phyloP scores from a whole-genome alignment of 805 yeast genomes.

The Starmerella apis region DNA sequence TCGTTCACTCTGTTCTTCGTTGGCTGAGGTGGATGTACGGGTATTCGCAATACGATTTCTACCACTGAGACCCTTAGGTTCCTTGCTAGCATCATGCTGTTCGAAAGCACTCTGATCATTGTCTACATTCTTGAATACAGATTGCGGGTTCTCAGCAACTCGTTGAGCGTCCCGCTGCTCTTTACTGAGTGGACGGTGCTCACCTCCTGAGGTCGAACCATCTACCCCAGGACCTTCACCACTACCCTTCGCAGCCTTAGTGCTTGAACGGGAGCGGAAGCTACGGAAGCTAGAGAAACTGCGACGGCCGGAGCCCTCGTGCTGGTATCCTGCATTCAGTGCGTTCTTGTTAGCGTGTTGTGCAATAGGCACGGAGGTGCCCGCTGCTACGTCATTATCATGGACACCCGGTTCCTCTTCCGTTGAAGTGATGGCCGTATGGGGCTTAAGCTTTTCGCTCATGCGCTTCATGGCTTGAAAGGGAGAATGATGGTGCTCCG shows the following conservation, averaged over 20 bases:
- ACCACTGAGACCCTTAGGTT: background rate
- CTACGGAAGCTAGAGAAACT: conserved; percentile 17
- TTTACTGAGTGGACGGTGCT: background rate
- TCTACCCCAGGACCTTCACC: conserved; percentile 4
- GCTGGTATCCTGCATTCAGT: conserved; percentile 24
- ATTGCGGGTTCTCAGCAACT: conserved; percentile 18
- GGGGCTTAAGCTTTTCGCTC: conserved; percentile 25
- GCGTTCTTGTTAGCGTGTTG: conserved; percentile 25
- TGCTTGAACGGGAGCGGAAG: conserved; percentile 8
- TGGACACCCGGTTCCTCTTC: conserved; percentile 27
- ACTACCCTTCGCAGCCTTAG: background rate
- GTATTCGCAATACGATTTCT: conserved; percentile 20
- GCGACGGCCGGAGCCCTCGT: conserved; percentile 7
- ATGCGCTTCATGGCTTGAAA: conserved; percentile 19
- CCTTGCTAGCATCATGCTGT: background rate
- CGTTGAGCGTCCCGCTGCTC: conserved; percentile 12
- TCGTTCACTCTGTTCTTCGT: conserved; percentile 20
- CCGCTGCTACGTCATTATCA: conserved; percentile 25
- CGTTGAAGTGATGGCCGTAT: conserved; percentile 28
- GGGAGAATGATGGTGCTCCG: conserved; percentile 15
- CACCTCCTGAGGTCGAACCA: conserved; percentile 9
- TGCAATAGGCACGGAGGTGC: conserved; percentile 29
- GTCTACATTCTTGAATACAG: conserved; percentile 6
- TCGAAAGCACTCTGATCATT: conserved; percentile 2
- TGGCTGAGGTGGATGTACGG: conserved; percentile 12